phyloP scores from a whole-genome alignment of 306 rosid species.

The Vicia sativa region DNA sequence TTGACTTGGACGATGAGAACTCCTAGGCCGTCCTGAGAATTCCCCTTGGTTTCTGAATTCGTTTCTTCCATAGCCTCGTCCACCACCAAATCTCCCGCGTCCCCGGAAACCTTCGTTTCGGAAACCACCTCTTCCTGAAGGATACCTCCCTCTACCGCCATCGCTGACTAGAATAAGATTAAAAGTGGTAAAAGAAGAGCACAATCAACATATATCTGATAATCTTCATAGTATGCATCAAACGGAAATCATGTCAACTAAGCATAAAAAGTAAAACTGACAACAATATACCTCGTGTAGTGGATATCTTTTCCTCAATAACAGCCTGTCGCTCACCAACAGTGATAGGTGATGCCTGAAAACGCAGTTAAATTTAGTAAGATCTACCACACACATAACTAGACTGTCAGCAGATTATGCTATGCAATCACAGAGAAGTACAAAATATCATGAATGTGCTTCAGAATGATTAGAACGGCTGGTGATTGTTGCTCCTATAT shows the following conservation, averaged over 20 bases:
- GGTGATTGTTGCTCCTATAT: conserved; percentile 15
- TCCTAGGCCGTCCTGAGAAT: conserved; percentile 64
- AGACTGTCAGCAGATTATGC: neutral
- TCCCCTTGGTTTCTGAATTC: conserved; percentile 94
- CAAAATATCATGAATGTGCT: conserved; percentile 2
- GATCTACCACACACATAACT: conserved; percentile 17
- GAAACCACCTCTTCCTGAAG: conserved; percentile 81
- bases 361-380: conserved; percentile 44
- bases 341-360: conserved; percentile 76
- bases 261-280: conserved; percentile 4
- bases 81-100: conserved; percentile 72
- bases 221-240: conserved; percentile 1
- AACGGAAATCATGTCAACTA: conserved; percentile 19
- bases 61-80: conserved; percentile 75
- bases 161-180: conserved; percentile 58
- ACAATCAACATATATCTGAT: conserved; percentile 26
- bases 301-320: conserved; percentile 91
- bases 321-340: conserved; percentile 79
- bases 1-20: conserved; percentile 68
- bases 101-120: conserved; percentile 72
- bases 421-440: neutral
- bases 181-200: neutral
- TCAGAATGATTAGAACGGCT: conserved; percentile 25
- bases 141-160: conserved; percentile 85
- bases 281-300: conserved; percentile 78